These are phyloP conservation scores for Ceratorhiza oryzae-sativae DNA, from an alignment of 1,284 basidiomycete genomes.

Conservation along the genomic window DNA sequence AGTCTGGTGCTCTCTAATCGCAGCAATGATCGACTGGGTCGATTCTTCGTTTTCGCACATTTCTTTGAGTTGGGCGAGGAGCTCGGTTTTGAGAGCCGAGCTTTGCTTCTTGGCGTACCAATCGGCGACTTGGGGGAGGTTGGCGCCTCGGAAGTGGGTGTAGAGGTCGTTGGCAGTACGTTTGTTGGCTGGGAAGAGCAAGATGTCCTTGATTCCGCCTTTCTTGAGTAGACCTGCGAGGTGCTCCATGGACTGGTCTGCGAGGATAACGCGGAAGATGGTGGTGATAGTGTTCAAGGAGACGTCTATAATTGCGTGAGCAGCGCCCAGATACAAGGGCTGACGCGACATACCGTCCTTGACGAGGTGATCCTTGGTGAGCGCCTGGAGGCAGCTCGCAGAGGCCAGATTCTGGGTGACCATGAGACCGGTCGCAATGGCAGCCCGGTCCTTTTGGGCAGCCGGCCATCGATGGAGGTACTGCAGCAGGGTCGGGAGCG, in stretches of 20 bases:
- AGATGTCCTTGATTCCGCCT: constrained; percentile 84
- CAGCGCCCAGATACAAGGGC: neutral
- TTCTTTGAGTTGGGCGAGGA: constrained; percentile 68
- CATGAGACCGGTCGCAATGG: constrained; percentile 80
- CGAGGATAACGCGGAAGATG: constrained; percentile 82
- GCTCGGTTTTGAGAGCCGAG: constrained; percentile 72
- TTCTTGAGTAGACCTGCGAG: constrained; percentile 78
- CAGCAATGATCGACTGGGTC: constrained; percentile 74
- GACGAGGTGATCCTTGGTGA: constrained; percentile 93
- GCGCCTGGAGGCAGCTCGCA: constrained; percentile 76
- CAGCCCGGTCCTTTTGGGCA: constrained; percentile 80
- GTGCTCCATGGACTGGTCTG: constrained; percentile 85
- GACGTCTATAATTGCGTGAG: constrained; percentile 60
- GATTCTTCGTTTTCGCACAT: constrained; percentile 65
- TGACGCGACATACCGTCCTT: constrained; percentile 74
- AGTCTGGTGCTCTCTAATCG: constrained; percentile 62
- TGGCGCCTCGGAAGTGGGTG: constrained; percentile 83
- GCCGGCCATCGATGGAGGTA: constrained; percentile 86
- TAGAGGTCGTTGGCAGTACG: constrained; percentile 77
- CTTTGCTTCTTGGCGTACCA: constrained; percentile 92
- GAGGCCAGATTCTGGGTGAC: constrained; percentile 82
- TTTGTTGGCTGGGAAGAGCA: constrained; percentile 83
- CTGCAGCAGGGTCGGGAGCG: constrained; percentile 85
- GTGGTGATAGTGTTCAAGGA: constrained; percentile 78
- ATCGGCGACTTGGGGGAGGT: constrained; percentile 79